Conservation (phyloP, 176 grass and related monocot species). For the Cymbopogon citratus region DNA sequence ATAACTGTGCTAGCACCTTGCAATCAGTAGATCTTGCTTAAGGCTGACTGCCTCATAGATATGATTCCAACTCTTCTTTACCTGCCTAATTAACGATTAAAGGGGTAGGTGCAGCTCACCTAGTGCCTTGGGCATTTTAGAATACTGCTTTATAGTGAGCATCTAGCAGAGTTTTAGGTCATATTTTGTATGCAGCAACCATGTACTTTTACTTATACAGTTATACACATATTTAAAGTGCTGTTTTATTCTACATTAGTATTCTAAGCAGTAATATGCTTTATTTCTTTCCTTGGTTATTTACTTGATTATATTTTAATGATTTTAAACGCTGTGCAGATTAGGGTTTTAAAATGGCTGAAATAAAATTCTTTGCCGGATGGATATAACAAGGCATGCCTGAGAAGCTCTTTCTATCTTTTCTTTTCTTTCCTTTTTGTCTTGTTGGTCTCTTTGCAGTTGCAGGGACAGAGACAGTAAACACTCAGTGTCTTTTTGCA, state of each 20-base stretch:
- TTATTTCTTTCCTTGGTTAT: conserved; percentile 18
- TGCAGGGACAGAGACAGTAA: conserved; percentile 34
- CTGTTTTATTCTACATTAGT: not conserved
- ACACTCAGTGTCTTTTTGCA: conserved; percentile 22
- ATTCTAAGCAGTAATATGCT: conserved; percentile 12
- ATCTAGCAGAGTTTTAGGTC: not conserved
- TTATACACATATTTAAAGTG: not conserved
- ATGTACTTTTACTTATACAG: not conserved
- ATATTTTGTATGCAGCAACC: not conserved
- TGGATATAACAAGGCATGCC: conserved; percentile 37
- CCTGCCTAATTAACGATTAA: not conserved
- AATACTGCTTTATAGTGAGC: not conserved
- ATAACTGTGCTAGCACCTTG: not conserved
- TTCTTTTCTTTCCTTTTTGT: not conserved
- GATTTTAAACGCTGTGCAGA: conserved; percentile 52
- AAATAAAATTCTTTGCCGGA: conserved; percentile 43
- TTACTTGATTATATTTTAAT: conserved; percentile 27
- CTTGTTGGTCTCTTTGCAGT: conserved; percentile 30
- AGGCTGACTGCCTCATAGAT: not conserved
- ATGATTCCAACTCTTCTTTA: not conserved
- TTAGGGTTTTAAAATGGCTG: conserved; percentile 41
- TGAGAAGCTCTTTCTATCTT: conserved; percentile 11
- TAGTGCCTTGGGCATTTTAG: not conserved
- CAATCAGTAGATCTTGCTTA: not conserved
- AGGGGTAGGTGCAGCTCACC: not conserved